phyloP scores from a whole-genome alignment of 805 yeast genomes.

The Spathaspora sp. region DNA sequence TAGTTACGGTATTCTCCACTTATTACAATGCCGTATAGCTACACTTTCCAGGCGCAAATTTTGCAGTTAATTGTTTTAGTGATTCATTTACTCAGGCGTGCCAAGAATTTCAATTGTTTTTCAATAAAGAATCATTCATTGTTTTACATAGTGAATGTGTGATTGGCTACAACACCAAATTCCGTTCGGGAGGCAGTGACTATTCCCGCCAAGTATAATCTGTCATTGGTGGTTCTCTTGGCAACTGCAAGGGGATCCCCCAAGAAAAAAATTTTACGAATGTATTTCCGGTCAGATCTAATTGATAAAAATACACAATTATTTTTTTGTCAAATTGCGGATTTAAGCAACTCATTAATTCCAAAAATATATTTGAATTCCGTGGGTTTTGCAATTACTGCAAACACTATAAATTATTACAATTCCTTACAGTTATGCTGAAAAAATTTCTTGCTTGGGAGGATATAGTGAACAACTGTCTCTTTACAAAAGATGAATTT shows the following conservation, averaged over 20 bases:
- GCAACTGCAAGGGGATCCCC: not conserved
- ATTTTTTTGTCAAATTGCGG: slow-evolving; percentile 6
- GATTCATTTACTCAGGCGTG: not conserved
- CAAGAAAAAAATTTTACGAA: not conserved
- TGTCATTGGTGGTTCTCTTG: not conserved
- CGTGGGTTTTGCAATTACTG: not conserved
- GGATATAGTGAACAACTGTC: not conserved
- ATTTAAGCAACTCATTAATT: not conserved
- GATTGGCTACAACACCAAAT: not conserved
- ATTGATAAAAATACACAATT: not conserved
- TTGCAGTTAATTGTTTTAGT: not conserved
- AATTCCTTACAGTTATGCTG: not conserved
- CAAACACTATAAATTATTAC: not conserved
- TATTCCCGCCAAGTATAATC: not conserved
- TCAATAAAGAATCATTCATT: not conserved
- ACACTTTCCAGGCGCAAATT: not conserved
- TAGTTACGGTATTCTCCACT: not conserved
- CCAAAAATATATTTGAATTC: not conserved
- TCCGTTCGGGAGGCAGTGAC: not conserved
- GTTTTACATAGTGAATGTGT: not conserved
- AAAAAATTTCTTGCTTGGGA: not conserved
- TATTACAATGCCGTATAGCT: not conserved
- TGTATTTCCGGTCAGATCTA: not conserved
- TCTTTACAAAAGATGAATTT: not conserved
- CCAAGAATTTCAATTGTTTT: not conserved